Percentiles rank a stretch among this genome's conserved stretches.
These are phyloP conservation scores for Prunella vulgaris DNA, from an alignment of 257 asterid species.

Conservation along the genomic window DNA sequence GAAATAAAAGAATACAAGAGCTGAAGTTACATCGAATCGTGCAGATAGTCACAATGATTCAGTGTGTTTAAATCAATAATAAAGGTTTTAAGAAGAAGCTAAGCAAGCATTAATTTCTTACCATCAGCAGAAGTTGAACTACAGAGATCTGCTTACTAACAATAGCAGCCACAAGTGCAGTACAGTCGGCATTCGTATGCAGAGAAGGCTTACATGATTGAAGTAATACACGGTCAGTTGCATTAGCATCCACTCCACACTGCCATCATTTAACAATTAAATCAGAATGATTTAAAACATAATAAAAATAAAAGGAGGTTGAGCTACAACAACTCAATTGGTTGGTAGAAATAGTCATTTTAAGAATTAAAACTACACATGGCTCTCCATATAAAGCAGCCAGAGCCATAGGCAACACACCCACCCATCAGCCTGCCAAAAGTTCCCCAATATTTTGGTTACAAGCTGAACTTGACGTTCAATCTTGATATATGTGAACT, in stretches of 20 bases:
- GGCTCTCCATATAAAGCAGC: slow-evolving; percentile 6
- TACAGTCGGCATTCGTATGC: slow-evolving; percentile 64
- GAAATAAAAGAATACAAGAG: not conserved
- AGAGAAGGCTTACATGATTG: slow-evolving; percentile 70
- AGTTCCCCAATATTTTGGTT: not conserved
- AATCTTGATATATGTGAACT: not conserved
- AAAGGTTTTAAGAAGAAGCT: too few species aligned
- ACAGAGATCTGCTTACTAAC: slow-evolving; percentile 67
- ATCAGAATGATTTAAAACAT: slow-evolving; percentile 17
- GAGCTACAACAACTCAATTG: not conserved
- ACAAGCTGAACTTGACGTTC: not conserved
- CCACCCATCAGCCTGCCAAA: not conserved
- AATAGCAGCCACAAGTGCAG: slow-evolving; percentile 72
- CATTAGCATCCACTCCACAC: slow-evolving; percentile 72
- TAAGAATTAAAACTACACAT: not conserved
- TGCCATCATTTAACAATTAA: slow-evolving; percentile 30
- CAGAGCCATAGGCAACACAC: not conserved
- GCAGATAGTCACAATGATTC: slow-evolving; percentile 5
- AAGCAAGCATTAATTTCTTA: slow-evolving; percentile 19
- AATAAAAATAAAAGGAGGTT: not conserved
- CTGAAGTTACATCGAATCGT: not conserved
- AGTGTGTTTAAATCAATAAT: not conserved
- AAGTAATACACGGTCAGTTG: slow-evolving; percentile 59
- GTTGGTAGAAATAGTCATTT: not conserved
- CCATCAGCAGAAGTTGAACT: slow-evolving; percentile 62